A percentile compares a stretch with the other conserved stretches of the same genome.
Evolutionary conservation across 1,284 basidiomycete species (phyloP).

Genomic region (Pulchroboletus neoregius): DNA sequence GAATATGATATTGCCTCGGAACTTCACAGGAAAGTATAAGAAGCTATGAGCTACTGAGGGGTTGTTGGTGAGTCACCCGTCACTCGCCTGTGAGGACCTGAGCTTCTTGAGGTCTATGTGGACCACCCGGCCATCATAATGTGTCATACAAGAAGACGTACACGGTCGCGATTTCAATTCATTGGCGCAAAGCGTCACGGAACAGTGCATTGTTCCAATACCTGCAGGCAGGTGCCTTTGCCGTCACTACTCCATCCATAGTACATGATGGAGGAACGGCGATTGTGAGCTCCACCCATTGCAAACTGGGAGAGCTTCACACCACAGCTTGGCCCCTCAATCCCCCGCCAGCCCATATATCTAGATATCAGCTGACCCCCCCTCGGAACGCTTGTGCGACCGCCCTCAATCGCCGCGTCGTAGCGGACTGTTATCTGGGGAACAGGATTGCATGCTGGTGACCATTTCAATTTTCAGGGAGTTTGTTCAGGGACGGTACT

Average conservation of each 20-base stretch:
- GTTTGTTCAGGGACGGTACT: background rate
- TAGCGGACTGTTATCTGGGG: background rate
- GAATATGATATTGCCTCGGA: constrained; percentile 2
- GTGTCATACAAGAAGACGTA: background rate
- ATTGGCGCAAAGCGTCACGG: constrained; percentile 6
- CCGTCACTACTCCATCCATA: constrained; percentile 1
- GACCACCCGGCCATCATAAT: constrained; percentile 1
- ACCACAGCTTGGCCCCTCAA: background rate
- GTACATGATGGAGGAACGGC: background rate
- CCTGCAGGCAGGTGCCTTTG: background rate
- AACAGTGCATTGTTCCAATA: background rate
- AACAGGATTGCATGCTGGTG: background rate
- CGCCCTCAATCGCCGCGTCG: background rate
- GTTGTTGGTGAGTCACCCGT: background rate
- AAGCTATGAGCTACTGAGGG: background rate
- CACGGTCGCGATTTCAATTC: constrained; percentile 1
- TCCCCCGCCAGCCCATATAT: background rate
- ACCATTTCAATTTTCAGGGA: background rate
- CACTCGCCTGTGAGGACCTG: background rate
- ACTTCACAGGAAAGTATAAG: constrained; percentile 1
- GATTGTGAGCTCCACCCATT: constrained; percentile 6
- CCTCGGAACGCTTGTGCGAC: background rate
- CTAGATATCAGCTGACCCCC: background rate
- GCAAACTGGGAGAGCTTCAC: background rate
- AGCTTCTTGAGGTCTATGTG: background rate